Percentiles rank a stretch among this genome's conserved stretches.
Evolutionary conservation across 208 protist genomes (phyloP).

Genomic region (Trypanosoma cruzi): DNA sequence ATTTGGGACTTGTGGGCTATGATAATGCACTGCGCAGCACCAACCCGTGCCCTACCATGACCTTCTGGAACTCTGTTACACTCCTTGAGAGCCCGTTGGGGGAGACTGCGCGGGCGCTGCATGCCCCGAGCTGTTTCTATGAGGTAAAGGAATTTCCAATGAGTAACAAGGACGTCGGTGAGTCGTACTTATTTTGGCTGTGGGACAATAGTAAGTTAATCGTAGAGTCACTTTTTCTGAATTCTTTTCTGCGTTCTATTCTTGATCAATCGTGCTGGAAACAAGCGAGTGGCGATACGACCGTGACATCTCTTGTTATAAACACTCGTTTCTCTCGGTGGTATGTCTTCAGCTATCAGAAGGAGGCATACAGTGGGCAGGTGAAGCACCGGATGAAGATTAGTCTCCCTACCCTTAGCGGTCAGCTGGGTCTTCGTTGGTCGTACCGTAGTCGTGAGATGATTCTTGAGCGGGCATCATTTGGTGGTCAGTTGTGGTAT

Average conservation of each 20-base stretch:
- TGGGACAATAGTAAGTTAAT: slow-evolving; percentile 28
- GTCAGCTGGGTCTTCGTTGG: slow-evolving; percentile 33
- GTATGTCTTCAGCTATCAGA: slow-evolving; percentile 38
- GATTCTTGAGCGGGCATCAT: slow-evolving; percentile 51
- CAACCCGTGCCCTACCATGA: slow-evolving; percentile 53
- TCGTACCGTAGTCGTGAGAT: slow-evolving; percentile 55
- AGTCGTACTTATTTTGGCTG: slow-evolving; percentile 37
- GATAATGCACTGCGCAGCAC: slow-evolving; percentile 57
- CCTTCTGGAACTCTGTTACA: slow-evolving; percentile 77
- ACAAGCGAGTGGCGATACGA: slow-evolving; percentile 19
- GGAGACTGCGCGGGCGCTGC: slow-evolving; percentile 48
- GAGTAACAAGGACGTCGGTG: neutral
- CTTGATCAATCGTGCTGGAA: slow-evolving; percentile 62
- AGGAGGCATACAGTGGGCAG: slow-evolving; percentile 4
- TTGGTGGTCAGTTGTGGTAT: slow-evolving; percentile 65
- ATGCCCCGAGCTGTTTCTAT: slow-evolving; percentile 62
- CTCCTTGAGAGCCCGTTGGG: slow-evolving; percentile 65
- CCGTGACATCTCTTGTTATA: slow-evolving; percentile 54
- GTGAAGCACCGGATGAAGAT: slow-evolving; percentile 40
- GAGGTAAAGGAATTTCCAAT: slow-evolving; percentile 31
- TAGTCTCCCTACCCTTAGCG: slow-evolving; percentile 27
- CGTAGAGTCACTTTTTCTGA: slow-evolving; percentile 50
- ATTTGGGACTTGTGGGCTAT: slow-evolving; percentile 70
- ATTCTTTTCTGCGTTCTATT: slow-evolving; percentile 33
- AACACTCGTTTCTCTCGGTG: slow-evolving; percentile 71